phyloP scores from a whole-genome alignment of 2,329 filamentous ascomycete species.

The Cladophialophora bantiana region DNA sequence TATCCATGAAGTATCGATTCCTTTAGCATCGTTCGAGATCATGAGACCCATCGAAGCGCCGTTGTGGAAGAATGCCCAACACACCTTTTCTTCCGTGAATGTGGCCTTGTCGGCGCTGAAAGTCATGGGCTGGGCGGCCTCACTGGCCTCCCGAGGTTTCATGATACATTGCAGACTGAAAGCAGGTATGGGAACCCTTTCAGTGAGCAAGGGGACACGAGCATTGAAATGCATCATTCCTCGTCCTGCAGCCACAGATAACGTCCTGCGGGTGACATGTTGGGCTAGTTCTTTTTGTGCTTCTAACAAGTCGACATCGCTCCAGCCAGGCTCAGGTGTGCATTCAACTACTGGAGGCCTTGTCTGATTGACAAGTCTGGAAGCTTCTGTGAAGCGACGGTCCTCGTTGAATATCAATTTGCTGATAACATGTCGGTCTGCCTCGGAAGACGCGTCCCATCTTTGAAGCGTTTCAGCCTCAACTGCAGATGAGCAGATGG shows the following conservation, averaged over 20 bases:
- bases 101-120: conserved; percentile 88
- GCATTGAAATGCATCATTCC: conserved; percentile 88
- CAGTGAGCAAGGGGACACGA: conserved; percentile 85
- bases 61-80: conserved; percentile 98
- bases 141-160: conserved; percentile 85
- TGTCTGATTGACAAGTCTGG: conserved; percentile 82
- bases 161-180: conserved; percentile 93
- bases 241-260: conserved; percentile 86
- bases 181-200: conserved; percentile 86
- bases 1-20: conserved; percentile 98
- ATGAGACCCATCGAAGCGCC: conserved; percentile 91
- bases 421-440: conserved; percentile 82
- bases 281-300: conserved; percentile 91
- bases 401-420: conserved; percentile 90
- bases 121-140: conserved; percentile 39
- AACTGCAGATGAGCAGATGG: conserved; percentile 67
- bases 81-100: conserved; percentile 95
- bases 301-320: conserved; percentile 86
- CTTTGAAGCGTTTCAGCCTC: conserved; percentile 61
- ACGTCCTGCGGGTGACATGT: conserved; percentile 81
- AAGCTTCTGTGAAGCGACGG: conserved; percentile 84
- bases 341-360: conserved; percentile 81
- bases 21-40: conserved; percentile 86
- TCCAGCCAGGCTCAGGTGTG: conserved; percentile 75
- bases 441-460: conserved; percentile 80